These are phyloP conservation scores for Penicillium tannophilum DNA, from an alignment of 495 filamentous ascomycete genomes.

Conservation along the genomic window DNA sequence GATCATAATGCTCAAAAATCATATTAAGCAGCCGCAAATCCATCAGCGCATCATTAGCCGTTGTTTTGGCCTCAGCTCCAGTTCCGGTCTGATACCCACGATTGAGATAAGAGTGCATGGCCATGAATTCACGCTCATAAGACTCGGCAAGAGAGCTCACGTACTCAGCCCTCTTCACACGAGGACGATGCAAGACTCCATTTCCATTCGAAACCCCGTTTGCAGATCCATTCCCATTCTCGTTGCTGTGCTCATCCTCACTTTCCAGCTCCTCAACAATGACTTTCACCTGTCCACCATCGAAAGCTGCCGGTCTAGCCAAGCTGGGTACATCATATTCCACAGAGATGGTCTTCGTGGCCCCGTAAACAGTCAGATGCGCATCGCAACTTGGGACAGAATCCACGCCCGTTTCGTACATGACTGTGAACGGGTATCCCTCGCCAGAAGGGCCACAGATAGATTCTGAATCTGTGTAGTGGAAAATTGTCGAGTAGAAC, in stretches of 20 bases:
- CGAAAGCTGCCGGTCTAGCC: constrained; percentile 24
- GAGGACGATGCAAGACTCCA: constrained; percentile 1
- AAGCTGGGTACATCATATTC: constrained; percentile 57
- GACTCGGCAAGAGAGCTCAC: constrained; percentile 53
- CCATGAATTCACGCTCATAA: constrained; percentile 51
- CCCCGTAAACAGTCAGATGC: constrained; percentile 54
- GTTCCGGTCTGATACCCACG: constrained; percentile 16
- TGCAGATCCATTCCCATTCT: not conserved
- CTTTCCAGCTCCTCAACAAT: constrained; percentile 47
- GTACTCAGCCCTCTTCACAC: constrained; percentile 34
- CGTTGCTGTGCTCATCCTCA: not conserved
- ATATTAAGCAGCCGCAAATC: constrained; percentile 45
- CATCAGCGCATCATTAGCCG: constrained; percentile 47
- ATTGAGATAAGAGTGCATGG: constrained; percentile 48
- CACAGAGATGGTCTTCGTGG: constrained; percentile 48
- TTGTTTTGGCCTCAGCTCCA: constrained; percentile 48
- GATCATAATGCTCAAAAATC: constrained; percentile 46
- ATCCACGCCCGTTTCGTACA: constrained; percentile 60
- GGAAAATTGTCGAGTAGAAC: constrained; percentile 51
- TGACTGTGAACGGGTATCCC: constrained; percentile 46
- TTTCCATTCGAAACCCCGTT: constrained; percentile 5
- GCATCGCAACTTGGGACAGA: constrained; percentile 58
- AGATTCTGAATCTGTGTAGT: constrained; percentile 32
- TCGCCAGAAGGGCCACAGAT: not conserved
- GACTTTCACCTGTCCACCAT: constrained; percentile 42